A percentile compares a stretch with the other conserved stretches of the same genome.
Evolutionary conservation across 306 rosid species (phyloP).

Genomic region (Echinosophora koreensis): DNA sequence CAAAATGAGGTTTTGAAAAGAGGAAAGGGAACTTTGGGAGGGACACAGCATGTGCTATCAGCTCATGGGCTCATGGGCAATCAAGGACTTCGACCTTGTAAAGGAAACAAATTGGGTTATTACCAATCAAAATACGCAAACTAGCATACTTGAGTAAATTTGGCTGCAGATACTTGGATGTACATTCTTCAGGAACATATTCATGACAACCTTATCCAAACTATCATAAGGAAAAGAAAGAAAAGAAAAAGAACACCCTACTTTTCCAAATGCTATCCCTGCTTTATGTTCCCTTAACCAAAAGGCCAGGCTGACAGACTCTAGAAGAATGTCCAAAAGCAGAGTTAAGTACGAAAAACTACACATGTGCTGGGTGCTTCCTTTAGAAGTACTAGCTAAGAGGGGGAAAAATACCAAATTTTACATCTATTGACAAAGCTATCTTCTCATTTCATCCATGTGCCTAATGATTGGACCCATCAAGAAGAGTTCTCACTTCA

Average conservation of each 20-base stretch:
- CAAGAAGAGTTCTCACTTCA: slow-evolving; percentile 37
- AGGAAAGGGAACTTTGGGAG: neutral
- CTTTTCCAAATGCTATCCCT: slow-evolving; percentile 45
- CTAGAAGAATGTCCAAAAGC: slow-evolving; percentile 45
- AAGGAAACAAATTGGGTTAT: slow-evolving; percentile 21
- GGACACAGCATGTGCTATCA: slow-evolving; percentile 1
- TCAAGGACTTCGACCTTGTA: neutral
- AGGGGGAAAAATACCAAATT: neutral
- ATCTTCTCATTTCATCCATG: slow-evolving; percentile 44
- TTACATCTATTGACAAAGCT: slow-evolving; percentile 47
- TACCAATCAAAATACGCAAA: slow-evolving; percentile 22
- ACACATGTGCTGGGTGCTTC: slow-evolving; percentile 43
- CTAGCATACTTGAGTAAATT: slow-evolving; percentile 2
- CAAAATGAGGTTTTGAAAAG: neutral
- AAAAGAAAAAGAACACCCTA: slow-evolving; percentile 39
- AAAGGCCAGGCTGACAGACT: slow-evolving; percentile 40
- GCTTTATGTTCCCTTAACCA: slow-evolving; percentile 43
- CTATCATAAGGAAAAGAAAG: slow-evolving; percentile 32
- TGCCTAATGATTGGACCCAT: slow-evolving; percentile 34
- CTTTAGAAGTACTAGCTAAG: neutral
- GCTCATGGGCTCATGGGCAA: slow-evolving; percentile 16
- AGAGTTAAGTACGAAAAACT: slow-evolving; percentile 25
- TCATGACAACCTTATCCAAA: slow-evolving; percentile 56
- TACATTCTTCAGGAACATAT: slow-evolving; percentile 42
- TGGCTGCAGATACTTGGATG: slow-evolving; percentile 33